phyloP scores from a whole-genome alignment of 2,329 filamentous ascomycete species.

The Akanthomyces muscarius region DNA sequence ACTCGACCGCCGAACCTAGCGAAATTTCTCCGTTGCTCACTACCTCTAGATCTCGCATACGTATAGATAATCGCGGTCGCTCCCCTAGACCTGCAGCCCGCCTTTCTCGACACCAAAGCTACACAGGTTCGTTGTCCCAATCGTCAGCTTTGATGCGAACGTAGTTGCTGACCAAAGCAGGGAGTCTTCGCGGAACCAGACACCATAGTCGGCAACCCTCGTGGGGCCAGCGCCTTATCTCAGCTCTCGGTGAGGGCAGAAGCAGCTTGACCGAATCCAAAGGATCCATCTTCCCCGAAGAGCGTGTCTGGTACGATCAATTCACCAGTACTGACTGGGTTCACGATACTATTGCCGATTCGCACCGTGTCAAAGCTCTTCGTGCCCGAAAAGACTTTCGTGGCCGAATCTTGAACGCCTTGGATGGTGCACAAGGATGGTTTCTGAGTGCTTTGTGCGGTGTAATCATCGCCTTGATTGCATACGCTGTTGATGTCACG shows the following conservation, averaged over 20 bases:
- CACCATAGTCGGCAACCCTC: conserved; percentile 57
- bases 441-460: conserved; percentile 88
- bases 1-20: conserved; percentile 33
- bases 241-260: conserved; percentile 56
- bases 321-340: conserved; percentile 98
- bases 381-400: conserved; percentile 77
- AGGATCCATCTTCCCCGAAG: conserved; percentile 65
- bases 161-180: conserved; percentile 24
- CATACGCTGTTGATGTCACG: conserved; percentile 84
- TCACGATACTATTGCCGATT: conserved; percentile 93
- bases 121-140: conserved; percentile 33
- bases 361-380: conserved; percentile 80
- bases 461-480: conserved; percentile 75
- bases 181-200: conserved; percentile 36
- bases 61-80: conserved; percentile 34
- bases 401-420: conserved; percentile 70
- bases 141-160: background rate
- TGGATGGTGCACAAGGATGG: conserved; percentile 92
- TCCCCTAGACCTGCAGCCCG: conserved; percentile 26
- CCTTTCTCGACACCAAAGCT: conserved; percentile 41
- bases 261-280: conserved; percentile 61
- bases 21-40: conserved; percentile 43
- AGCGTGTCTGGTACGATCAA: conserved; percentile 97
- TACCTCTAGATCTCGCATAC: conserved; percentile 38
- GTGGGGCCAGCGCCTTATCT: conserved; percentile 57